Conservation (phyloP, 345 rosid species). For the Eucalyptus decipiens region DNA sequence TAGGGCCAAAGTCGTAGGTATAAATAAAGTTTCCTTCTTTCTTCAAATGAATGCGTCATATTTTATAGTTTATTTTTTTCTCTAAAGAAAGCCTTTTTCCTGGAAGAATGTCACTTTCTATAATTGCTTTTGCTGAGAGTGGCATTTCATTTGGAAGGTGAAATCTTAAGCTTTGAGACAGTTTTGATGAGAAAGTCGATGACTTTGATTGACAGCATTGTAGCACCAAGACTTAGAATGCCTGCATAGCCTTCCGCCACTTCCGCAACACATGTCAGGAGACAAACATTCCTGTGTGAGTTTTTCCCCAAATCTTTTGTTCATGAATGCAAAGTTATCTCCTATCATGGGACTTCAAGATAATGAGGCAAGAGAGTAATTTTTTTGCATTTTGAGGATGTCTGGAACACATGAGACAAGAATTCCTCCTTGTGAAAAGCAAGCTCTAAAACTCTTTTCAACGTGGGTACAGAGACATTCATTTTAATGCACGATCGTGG, state of each 20-base stretch:
- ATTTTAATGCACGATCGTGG: too few relatives aligned
- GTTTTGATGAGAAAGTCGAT: background rate
- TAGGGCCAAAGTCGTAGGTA: too few relatives aligned
- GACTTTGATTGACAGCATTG: constrained; percentile 50
- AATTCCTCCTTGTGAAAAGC: constrained; percentile 57
- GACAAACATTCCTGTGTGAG: constrained; percentile 63
- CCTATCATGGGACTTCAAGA: background rate
- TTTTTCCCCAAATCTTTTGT: background rate
- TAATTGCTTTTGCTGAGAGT: too few relatives aligned
- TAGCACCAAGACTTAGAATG: constrained; percentile 69
- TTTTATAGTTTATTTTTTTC: too few relatives aligned
- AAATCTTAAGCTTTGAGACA: too few relatives aligned
- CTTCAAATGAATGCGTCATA: too few relatives aligned
- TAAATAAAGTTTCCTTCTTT: too few relatives aligned
- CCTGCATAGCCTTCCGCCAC: constrained; percentile 67
- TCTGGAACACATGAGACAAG: constrained; percentile 71
- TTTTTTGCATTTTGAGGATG: constrained; percentile 48
- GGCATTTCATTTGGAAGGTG: too few relatives aligned
- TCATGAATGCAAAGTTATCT: too few relatives aligned
- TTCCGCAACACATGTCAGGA: constrained; percentile 61
- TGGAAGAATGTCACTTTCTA: too few relatives aligned
- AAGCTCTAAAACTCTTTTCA: constrained; percentile 54
- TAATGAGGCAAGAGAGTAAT: background rate
- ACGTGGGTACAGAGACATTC: constrained; percentile 18
- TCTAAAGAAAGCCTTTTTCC: too few relatives aligned